Evolutionary conservation across 345 rosid genomes (phyloP).

Genomic region (Citrus inodora): DNA sequence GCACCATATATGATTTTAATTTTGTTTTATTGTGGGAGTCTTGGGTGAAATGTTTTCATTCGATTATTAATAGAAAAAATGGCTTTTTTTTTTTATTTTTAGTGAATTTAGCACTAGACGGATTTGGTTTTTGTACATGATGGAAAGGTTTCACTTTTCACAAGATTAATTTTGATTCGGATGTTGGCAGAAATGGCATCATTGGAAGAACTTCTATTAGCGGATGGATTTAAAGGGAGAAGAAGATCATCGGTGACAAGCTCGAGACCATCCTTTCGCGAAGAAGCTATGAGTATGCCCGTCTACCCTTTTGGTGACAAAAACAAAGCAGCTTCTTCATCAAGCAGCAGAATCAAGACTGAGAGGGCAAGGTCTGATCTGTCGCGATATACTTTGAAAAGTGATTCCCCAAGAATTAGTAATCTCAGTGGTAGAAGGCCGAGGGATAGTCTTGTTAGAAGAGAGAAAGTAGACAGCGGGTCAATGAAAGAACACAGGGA

Average conservation of each 20-base stretch:
- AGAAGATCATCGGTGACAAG: slow-evolving; percentile 32
- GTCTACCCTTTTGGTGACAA: slow-evolving; percentile 13
- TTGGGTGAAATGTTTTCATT: not conserved
- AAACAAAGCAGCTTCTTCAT: slow-evolving; percentile 25
- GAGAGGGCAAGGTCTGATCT: slow-evolving; percentile 41
- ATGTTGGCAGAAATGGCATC: slow-evolving; percentile 37
- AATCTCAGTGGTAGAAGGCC: slow-evolving; percentile 20
- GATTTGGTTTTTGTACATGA: not conserved
- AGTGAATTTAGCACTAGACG: not conserved
- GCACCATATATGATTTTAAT: not conserved
- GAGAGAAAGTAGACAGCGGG: slow-evolving; percentile 21
- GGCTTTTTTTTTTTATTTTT: not conserved
- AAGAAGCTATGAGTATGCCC: slow-evolving; percentile 23
- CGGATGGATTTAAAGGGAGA: slow-evolving; percentile 58
- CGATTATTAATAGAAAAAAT: not conserved
- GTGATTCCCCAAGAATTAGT: slow-evolving; percentile 26
- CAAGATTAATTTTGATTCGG: not conserved
- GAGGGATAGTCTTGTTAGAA: slow-evolving; percentile 29
- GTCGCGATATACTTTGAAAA: slow-evolving; percentile 20
- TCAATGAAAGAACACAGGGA: slow-evolving; percentile 10
- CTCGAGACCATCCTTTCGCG: slow-evolving; percentile 33
- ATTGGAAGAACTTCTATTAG: slow-evolving; percentile 58
- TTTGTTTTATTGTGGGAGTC: not conserved
- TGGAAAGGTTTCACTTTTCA: not conserved
- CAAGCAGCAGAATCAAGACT: slow-evolving; percentile 24